These are phyloP conservation scores for Citrus inodora DNA, from an alignment of 345 rosid genomes.

Conservation along the genomic window DNA sequence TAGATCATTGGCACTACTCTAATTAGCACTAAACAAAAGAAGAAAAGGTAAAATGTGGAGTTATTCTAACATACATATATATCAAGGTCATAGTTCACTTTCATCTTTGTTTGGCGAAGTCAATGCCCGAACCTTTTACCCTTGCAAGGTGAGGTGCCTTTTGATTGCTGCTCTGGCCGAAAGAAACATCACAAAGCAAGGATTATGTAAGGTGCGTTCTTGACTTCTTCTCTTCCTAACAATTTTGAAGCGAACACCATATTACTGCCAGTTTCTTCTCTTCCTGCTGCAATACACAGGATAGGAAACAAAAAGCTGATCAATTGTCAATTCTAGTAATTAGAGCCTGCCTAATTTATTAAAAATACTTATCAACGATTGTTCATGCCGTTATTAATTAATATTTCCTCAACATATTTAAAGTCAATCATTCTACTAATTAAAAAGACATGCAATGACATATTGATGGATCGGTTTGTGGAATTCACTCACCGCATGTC, in stretches of 20 bases:
- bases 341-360: neutral
- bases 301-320: neutral
- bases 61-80: neutral
- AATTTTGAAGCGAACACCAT: conserved; percentile 2
- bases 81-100: conserved; percentile 1
- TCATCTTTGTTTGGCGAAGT: conserved; percentile 34
- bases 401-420: too few species aligned
- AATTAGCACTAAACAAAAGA: neutral
- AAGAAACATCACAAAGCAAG: conserved; percentile 31
- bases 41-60: neutral
- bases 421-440: too few species aligned
- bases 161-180: conserved; percentile 4
- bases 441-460: neutral
- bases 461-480: neutral
- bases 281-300: conserved; percentile 10
- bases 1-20: neutral
- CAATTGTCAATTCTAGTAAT: neutral
- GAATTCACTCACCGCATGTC: conserved; percentile 9
- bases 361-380: neutral
- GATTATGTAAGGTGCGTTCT: conserved; percentile 76
- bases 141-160: conserved; percentile 25
- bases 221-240: conserved; percentile 46
- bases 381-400: neutral
- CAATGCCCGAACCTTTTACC: conserved; percentile 80
- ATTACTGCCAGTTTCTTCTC: neutral